Evolutionary conservation across 2,329 filamentous ascomycete genomes (phyloP).

Genomic region (Pseudogymnoascus sp.): DNA sequence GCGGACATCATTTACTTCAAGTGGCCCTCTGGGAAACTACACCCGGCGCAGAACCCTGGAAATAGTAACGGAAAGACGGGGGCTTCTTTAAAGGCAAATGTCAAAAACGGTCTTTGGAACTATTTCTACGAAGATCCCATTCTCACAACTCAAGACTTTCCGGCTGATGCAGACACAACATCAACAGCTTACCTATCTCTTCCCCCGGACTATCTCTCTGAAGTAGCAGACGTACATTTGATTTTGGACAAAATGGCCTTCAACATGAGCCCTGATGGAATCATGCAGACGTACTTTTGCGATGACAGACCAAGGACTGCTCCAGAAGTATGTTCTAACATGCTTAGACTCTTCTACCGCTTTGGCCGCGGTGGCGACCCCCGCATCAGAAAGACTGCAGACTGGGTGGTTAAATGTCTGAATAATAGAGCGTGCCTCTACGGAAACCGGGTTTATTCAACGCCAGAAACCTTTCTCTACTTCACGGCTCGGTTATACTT

Average conservation of each 20-base stretch:
- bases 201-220: not conserved
- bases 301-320: conserved; percentile 14
- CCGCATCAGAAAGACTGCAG: conserved; percentile 14
- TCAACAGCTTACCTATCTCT: conserved; percentile 17
- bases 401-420: conserved; percentile 17
- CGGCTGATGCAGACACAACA: conserved; percentile 21
- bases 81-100: not conserved
- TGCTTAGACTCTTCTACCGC: conserved; percentile 18
- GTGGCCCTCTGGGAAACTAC: conserved; percentile 14
- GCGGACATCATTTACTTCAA: conserved; percentile 15
- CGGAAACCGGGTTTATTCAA: conserved; percentile 16
- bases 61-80: not conserved
- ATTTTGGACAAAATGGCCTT: conserved; percentile 15
- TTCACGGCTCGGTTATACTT: conserved; percentile 15
- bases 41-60: not conserved
- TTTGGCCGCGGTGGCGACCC: conserved; percentile 16
- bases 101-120: conserved; percentile 17
- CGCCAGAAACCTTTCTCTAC: conserved; percentile 18
- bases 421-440: conserved; percentile 15
- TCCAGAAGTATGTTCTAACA: conserved; percentile 21
- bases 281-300: conserved; percentile 19
- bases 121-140: conserved; percentile 17
- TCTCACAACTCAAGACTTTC: conserved; percentile 14
- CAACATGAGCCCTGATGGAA: conserved; percentile 15
- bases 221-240: conserved; percentile 11